Base-by-base conservation (phyloP, 129 eudicot species). In the Smallanthus sonchifolius region DNA sequence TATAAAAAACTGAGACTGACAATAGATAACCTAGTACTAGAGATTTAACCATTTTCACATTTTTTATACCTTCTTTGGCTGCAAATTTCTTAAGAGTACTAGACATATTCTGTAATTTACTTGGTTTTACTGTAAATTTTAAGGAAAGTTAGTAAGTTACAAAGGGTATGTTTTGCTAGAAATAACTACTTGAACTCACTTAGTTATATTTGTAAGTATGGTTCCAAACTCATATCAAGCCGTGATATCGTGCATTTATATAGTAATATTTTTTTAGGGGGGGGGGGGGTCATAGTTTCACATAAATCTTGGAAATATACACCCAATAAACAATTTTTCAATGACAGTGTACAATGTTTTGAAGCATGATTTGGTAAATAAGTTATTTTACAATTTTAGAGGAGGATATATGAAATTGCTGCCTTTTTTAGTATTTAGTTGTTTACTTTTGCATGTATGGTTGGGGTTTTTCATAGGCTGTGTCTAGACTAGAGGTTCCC, bases 401-500 rank as follows among this genome's bases (percentile, higher is more conserved):
- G 36, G 15, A 5, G 28, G 15, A 56, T 19, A 2, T 3, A 56
- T 24, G 63, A 10, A 56, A 56, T 56, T 20, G 36, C 15, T 14
- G 9, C 11, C 3, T 40, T 13, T n/a, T 28, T 24, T 13, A 10
- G 40, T 42, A 66, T 43, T 20, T n/a, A n/a, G n/a, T n/a, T n/a
- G n/a, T n/a, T n/a, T 67, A 67, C 56, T 9, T 44, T 43, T 40
- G 39, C 34, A 19, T 24, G 39, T 43, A 24, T 67, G 11, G 51
- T 8, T 51, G 8, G 28, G 5, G 24, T 1, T 16, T 51, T 51
- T 65, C 6, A 24, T 39, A 65, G 52, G 52, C 51, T 65, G 17
- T 62, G n/a, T n/a, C n/a, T n/a, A n/a, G n/a, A n/a, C 36, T 65
- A 43, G 51, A 65, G n/a, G 34, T 16, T 64, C 69, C 69, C 34